Base-by-base conservation (phyloP, 441 rosid species). In the Viola pubescens region DNA sequence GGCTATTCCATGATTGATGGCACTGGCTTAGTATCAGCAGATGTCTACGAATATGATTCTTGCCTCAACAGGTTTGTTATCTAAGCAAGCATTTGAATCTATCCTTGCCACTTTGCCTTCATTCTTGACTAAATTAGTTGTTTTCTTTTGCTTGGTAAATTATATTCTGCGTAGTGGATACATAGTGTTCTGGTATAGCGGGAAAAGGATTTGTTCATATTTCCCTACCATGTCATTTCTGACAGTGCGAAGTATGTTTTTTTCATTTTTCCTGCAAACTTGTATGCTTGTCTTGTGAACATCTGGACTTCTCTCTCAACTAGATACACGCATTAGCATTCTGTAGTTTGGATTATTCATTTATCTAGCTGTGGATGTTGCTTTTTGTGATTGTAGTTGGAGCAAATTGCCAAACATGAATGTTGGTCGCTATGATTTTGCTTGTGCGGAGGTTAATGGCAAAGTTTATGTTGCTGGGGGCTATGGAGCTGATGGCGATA, bases 1-100 rank as follows among this genome's bases (percentile, higher is more conserved):
- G 99, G 99, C 65, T 83, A 75, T 67, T 71, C 87, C 4, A 69
- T 67, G 59, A 61, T 59, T 65, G 79, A 75, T 6, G 91, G 88
- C 45, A 69, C 85, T 61, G 76, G 67, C 56, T 77, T 76, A 65
- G 87, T 86, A 46, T 86, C 89, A 5, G 72, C 88, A n/a, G 94
- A 88, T 59, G 94, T 79, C 69, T 88, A 88, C 61, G 87, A 85
- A 77, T 90, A 80, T 62, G 96, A 94, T 73, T 80, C 88, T 68
- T 86, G 90, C 81, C 91, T 90, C 65, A 90, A 90, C 81, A 85
- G 99, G 99, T 94, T 71, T n/a, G 80, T 71, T 67, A 42, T 46
- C 46, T 59, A 6, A 54, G 2, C 40, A 39, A 52, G 48, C 55
- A 11, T 54, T 42, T 37, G 40, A 6, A 1, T 34, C 48, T 37